phyloP scores from a whole-genome alignment of 441 rosid genomes.

The Flueggea neowawraea region DNA sequence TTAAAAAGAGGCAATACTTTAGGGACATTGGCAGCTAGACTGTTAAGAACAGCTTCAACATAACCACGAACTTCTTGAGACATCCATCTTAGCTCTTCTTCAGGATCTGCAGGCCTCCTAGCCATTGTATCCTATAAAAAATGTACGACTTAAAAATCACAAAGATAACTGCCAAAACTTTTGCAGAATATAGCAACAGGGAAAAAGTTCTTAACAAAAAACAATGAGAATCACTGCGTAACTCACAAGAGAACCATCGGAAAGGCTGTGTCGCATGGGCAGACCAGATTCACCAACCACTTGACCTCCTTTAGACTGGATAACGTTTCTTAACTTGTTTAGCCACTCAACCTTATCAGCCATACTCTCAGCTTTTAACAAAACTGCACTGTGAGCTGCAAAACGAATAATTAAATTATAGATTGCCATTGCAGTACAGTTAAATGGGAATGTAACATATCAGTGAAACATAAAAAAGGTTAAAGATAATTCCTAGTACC shows the following conservation, averaged over 20 bases:
- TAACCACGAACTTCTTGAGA: constrained; percentile 99
- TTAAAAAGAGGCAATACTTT: constrained; percentile 48
- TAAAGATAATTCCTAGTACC: constrained; percentile 33
- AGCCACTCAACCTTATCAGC: constrained; percentile 94
- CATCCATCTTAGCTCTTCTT: constrained; percentile 99
- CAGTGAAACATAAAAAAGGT: background rate
- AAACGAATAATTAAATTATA: constrained; percentile 16
- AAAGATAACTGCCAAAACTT: too few relatives aligned
- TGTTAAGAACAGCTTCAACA: constrained; percentile 99
- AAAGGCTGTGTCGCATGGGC: constrained; percentile 85
- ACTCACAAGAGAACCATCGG: constrained; percentile 99
- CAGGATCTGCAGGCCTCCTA: constrained; percentile 95
- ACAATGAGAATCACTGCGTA: constrained; percentile 6
- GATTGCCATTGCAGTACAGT: constrained; percentile 1
- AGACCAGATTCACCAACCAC: constrained; percentile 48
- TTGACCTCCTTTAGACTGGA: constrained; percentile 72
- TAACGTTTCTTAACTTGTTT: constrained; percentile 64
- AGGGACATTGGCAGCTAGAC: constrained; percentile 99
- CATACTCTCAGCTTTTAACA: constrained; percentile 84
- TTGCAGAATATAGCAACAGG: too few relatives aligned
- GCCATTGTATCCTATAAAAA: constrained; percentile 78
- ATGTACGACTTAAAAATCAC: background rate
- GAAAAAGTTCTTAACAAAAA: too few relatives aligned
- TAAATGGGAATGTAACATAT: background rate
- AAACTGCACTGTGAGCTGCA: constrained; percentile 84